Evolutionary conservation across 345 rosid species (phyloP).

Genomic region (Alliaria petiolata): DNA sequence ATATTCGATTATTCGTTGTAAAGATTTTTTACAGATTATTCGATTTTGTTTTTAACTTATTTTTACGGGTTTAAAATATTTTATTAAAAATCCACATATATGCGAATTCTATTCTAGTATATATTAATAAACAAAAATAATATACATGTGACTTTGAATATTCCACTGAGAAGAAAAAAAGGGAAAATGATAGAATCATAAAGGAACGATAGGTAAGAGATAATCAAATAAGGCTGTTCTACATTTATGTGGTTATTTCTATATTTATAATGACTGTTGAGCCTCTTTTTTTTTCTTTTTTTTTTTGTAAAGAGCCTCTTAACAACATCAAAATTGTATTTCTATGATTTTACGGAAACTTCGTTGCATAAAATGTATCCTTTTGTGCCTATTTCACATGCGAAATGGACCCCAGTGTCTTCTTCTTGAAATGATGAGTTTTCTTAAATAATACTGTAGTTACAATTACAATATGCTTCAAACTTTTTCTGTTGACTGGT

Average conservation of each 20-base stretch:
- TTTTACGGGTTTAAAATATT: too few relatives aligned
- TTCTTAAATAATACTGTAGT: background rate
- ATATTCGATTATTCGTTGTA: too few relatives aligned
- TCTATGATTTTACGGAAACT: background rate
- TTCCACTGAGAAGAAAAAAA: background rate
- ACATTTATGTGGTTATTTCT: background rate
- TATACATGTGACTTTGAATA: background rate
- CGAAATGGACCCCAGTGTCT: constrained; percentile 24
- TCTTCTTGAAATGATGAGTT: constrained; percentile 18
- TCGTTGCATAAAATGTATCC: background rate
- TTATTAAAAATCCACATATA: too few relatives aligned
- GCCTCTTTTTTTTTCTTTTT: too few relatives aligned
- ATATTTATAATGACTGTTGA: background rate
- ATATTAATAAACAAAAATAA: background rate
- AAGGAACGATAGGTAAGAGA: too few relatives aligned
- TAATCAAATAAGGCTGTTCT: constrained; percentile 3
- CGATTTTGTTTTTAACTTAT: too few relatives aligned
- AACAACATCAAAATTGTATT: too few relatives aligned
- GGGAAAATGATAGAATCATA: background rate
- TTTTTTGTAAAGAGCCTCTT: too few relatives aligned
- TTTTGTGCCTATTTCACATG: constrained; percentile 21
- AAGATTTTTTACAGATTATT: too few relatives aligned
- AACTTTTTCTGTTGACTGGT: background rate
- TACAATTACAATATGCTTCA: background rate
- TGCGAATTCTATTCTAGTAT: too few relatives aligned